Conservation (phyloP, 345 rosid species). For the Fremontodendron californicum region DNA sequence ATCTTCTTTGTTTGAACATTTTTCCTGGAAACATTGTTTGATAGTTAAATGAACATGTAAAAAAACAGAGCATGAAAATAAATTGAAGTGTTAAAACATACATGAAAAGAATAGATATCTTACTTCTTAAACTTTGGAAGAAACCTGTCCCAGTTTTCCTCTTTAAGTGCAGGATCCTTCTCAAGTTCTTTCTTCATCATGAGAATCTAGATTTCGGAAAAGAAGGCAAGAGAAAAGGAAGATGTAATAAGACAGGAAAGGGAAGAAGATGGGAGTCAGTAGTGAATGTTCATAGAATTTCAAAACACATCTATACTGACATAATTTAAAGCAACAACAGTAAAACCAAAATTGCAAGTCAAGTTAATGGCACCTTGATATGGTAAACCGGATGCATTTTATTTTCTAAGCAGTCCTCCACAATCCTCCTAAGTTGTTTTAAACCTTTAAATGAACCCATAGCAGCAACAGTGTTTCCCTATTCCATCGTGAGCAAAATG, state of each 20-base stretch:
- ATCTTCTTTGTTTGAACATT: conserved; percentile 74
- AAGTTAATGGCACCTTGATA: conserved; percentile 46
- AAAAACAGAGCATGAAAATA: not conserved
- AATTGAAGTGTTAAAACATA: not conserved
- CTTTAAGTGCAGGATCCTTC: conserved; percentile 71
- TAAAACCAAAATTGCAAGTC: not conserved
- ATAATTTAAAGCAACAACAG: conserved; percentile 11
- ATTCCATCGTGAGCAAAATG: conserved; percentile 16
- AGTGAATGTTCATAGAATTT: conserved; percentile 1
- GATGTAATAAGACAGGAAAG: not conserved
- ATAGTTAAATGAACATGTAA: conserved; percentile 9
- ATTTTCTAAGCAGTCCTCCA: conserved; percentile 74
- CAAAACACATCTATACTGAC: not conserved
- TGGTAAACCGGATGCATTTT: conserved; percentile 89
- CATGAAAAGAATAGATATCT: conserved; percentile 9
- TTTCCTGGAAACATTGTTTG: conserved; percentile 49
- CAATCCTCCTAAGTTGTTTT: conserved; percentile 78
- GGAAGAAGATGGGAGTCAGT: not conserved
- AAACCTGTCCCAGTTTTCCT: conserved; percentile 86
- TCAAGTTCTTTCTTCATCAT: conserved; percentile 89
- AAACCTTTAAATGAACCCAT: conserved; percentile 86
- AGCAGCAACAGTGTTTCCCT: conserved; percentile 94
- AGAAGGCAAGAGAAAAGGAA: conserved; percentile 6
- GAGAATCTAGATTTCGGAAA: conserved; percentile 45
- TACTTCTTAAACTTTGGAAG: conserved; percentile 83